Evolutionary conservation across 2,329 filamentous ascomycete species (phyloP), one percentile per base, ranked within the genome.

Genomic region (Didymella glomerata): DNA sequence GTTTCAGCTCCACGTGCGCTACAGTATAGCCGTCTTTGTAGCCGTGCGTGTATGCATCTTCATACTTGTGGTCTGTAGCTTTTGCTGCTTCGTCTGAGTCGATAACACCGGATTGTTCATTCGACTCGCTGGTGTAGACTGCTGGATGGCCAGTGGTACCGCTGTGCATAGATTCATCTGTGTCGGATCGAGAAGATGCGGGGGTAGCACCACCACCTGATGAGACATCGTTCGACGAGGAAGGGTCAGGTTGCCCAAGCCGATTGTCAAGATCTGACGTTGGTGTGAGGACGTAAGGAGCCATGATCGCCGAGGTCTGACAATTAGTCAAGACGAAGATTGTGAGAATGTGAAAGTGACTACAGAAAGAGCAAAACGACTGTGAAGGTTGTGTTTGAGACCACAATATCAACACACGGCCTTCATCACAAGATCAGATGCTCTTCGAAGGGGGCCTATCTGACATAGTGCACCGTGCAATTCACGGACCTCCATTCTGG

Each of bases 201-300:
- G 52, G 44, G 3, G 52, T 54, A 13, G 44, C 18, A 13, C 27
- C 52, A 11, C 44, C 44, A 4, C 20, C 27, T 14, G 52, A 54
- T 7, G 36, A 42, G 10, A 11, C 32, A 14, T 41, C 44, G 10
- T 54, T 28, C 16, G 25, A 4, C 14, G 25, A 24, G 34, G 22
- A 34, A 16, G 18, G n/a, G 22, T 51, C 25, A 27, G 20, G n/a
- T 45, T 36, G 50, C 6, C 54, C 52, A 10, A 51, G 47, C n/a
- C 50, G 25, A 14, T 55, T 54, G 14, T 54, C 60, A 25, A 49
- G 51, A 54, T 68, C 66, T 4, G 53, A 55, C 5, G 54, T 60
- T 24, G 66, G 64, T 22, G 62, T 65, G n/a, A 67, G 56, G 41
- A 63, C 62, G 27, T 65, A 64, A 5, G 66, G 66, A n/a, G 66